phyloP scores from a whole-genome alignment of 495 filamentous ascomycete species.

The Aspergillus biplanus region DNA sequence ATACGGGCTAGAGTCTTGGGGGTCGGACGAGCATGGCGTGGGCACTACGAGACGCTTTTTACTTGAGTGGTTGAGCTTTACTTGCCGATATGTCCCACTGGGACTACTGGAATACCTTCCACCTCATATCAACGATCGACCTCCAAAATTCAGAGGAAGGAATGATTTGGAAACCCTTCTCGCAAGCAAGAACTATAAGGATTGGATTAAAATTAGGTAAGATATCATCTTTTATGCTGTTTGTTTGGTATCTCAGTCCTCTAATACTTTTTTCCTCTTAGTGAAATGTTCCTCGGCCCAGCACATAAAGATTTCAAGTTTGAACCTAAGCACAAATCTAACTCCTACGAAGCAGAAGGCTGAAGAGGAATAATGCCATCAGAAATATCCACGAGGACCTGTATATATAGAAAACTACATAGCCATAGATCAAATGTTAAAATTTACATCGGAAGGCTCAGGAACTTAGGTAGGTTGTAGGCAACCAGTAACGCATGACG shows the following conservation, averaged over 20 bases:
- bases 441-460: background rate
- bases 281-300: slow-evolving; percentile 97
- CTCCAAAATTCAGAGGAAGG: slow-evolving; percentile 79
- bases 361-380: slow-evolving; percentile 15
- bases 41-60: slow-evolving; percentile 88
- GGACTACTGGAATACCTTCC: slow-evolving; percentile 87
- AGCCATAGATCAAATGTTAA: background rate
- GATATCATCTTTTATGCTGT: slow-evolving; percentile 24
- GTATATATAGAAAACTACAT: slow-evolving; percentile 11
- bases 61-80: slow-evolving; percentile 93
- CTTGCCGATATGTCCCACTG: slow-evolving; percentile 85
- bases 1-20: slow-evolving; percentile 93
- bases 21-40: slow-evolving; percentile 88
- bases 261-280: slow-evolving; percentile 34
- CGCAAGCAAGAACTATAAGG: slow-evolving; percentile 85
- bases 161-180: slow-evolving; percentile 91
- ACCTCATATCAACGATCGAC: slow-evolving; percentile 82
- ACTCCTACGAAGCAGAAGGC: slow-evolving; percentile 63
- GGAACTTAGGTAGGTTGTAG: background rate
- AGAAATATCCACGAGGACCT: slow-evolving; percentile 7
- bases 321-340: slow-evolving; percentile 97
- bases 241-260: background rate
- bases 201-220: slow-evolving; percentile 99
- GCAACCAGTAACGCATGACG: background rate
- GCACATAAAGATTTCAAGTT: slow-evolving; percentile 90